Conservation (phyloP, 2,329 filamentous ascomycete species). For the Daldinia sp. region DNA sequence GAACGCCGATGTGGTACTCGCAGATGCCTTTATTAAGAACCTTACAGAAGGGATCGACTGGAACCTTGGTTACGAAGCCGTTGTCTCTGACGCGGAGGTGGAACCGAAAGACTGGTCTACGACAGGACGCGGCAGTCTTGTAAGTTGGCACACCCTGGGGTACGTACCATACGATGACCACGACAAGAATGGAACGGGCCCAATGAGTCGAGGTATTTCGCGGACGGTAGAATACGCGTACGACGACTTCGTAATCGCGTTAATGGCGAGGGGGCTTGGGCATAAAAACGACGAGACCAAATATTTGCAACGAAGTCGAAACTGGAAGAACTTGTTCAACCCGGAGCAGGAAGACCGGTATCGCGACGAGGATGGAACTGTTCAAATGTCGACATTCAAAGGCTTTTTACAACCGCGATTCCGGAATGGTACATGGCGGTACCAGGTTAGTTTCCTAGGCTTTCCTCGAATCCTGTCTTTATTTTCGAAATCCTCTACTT, state of each 20-base stretch:
- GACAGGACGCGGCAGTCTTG: conserved; percentile 77
- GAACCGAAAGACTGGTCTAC: conserved; percentile 76
- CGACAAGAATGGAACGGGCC: conserved; percentile 72
- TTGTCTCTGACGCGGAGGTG: conserved; percentile 77
- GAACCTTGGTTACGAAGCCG: conserved; percentile 77
- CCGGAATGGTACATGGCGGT: conserved; percentile 73
- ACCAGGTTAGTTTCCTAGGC: conserved; percentile 44
- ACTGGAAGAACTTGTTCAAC: conserved; percentile 78
- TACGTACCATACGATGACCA: conserved; percentile 79
- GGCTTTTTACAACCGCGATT: conserved; percentile 79
- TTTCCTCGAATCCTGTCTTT: neutral
- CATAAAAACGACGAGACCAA: conserved; percentile 65
- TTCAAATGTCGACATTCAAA: conserved; percentile 64
- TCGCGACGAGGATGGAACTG: conserved; percentile 32
- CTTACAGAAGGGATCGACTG: conserved; percentile 74
- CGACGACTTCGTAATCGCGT: conserved; percentile 78
- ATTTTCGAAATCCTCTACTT: neutral
- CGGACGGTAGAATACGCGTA: conserved; percentile 85
- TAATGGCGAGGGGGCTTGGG: conserved; percentile 71
- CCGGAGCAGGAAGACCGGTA: conserved; percentile 55
- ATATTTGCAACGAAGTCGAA: conserved; percentile 71
- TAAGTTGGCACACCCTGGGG: conserved; percentile 75
- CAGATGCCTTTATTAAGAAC: conserved; percentile 77
- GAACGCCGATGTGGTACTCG: conserved; percentile 79
- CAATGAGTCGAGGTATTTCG: conserved; percentile 76